A percentile compares a stretch with the other conserved stretches of the same genome.
These are phyloP conservation scores for Blastobotrys buckinghamii DNA, from an alignment of 1,139 yeast genomes.

Conservation along the genomic window DNA sequence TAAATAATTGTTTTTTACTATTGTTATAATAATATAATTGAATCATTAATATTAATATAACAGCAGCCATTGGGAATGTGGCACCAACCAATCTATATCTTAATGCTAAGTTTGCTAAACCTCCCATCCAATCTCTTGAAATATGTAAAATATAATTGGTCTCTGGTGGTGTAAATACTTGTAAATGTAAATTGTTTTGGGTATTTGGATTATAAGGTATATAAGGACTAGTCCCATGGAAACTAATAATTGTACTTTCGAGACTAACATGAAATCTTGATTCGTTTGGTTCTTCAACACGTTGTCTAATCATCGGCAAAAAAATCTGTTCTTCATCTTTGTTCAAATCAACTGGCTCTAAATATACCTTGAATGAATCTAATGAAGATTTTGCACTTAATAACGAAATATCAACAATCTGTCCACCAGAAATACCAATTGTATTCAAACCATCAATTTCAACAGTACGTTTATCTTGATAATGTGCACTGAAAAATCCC, in stretches of 20 bases:
- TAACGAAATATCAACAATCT: constrained; percentile 14
- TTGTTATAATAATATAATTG: constrained; percentile 24
- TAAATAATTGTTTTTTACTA: constrained; percentile 29
- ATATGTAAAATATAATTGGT: constrained; percentile 23
- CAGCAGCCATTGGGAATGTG: constrained; percentile 30
- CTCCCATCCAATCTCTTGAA: constrained; percentile 31
- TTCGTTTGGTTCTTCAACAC: constrained; percentile 56
- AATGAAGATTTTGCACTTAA: constrained; percentile 15
- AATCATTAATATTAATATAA: constrained; percentile 20
- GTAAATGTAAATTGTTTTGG: constrained; percentile 30
- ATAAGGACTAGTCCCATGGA: constrained; percentile 76
- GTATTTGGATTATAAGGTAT: constrained; percentile 46
- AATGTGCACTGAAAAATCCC: neutral
- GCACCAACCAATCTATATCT: constrained; percentile 33
- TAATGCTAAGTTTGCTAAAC: constrained; percentile 33
- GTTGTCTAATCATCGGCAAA: constrained; percentile 61
- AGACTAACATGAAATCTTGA: constrained; percentile 68
- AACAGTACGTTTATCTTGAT: neutral
- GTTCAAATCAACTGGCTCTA: neutral
- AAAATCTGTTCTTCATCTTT: constrained; percentile 25
- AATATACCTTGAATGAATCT: constrained; percentile 16
- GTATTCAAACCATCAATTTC: neutral
- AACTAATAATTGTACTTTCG: constrained; percentile 35
- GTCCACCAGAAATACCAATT: neutral
- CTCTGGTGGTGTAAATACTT: constrained; percentile 28